A percentile compares a stretch with the other conserved stretches of the same genome.
Evolutionary conservation across 768 basidiomycete genomes (phyloP).

Genomic region (Boletus vermiculosoides): DNA sequence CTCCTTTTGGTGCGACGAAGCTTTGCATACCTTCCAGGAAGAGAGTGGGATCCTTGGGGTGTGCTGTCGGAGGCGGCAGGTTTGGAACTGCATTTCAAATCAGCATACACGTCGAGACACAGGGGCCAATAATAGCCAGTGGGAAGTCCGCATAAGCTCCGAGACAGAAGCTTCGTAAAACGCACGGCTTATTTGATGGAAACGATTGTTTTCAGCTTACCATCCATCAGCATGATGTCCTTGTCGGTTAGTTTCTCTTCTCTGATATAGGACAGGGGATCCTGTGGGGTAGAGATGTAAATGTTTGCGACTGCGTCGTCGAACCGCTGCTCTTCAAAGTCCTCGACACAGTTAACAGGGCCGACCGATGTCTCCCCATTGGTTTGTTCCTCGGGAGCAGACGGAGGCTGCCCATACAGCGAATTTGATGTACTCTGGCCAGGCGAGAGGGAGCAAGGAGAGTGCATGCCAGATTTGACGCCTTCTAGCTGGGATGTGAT

Average conservation of each 20-base stretch:
- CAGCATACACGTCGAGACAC: conserved; percentile 13
- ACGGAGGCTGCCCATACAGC: conserved; percentile 26
- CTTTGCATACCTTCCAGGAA: conserved; percentile 34
- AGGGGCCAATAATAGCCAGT: conserved; percentile 21
- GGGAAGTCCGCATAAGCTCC: conserved; percentile 26
- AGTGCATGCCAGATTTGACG: conserved; percentile 18
- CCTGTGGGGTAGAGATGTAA: conserved; percentile 28
- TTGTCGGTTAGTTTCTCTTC: conserved; percentile 57
- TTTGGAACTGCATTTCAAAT: conserved; percentile 47
- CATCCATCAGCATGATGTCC: conserved; percentile 54
- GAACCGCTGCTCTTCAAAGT: conserved; percentile 21
- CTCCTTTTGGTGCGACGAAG: conserved; percentile 27
- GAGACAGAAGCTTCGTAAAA: conserved; percentile 10
- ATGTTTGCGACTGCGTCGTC: conserved; percentile 35
- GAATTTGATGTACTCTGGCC: conserved; percentile 18
- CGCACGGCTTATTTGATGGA: conserved; percentile 12
- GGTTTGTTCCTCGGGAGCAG: conserved; percentile 3
- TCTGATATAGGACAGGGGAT: conserved; percentile 41
- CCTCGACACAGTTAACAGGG: background rate
- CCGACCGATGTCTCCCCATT: background rate
- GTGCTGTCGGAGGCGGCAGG: conserved; percentile 52
- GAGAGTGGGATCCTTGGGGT: conserved; percentile 33
- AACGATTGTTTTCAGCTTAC: conserved; percentile 35
- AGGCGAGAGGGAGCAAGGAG: conserved; percentile 21
- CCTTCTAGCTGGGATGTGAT: conserved; percentile 19